phyloP scores from a whole-genome alignment of 352 stramenopile species.

The Porosira glacialis region DNA sequence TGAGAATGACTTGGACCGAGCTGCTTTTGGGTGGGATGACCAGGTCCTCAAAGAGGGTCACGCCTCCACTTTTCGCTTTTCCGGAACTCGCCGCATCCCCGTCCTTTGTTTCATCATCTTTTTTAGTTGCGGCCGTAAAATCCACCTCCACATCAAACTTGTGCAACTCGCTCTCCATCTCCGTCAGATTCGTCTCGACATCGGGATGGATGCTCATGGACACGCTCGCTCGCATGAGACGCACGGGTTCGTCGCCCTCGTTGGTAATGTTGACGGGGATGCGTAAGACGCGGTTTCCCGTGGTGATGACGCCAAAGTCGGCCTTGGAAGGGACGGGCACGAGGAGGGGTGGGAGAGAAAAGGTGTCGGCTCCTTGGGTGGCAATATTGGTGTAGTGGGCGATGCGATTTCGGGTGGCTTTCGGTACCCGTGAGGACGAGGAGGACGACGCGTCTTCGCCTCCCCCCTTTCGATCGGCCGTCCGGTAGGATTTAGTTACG shows the following conservation, averaged over 20 bases:
- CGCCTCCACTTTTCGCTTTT: conserved; percentile 5
- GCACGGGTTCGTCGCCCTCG: conserved; percentile 12
- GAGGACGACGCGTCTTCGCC: neutral
- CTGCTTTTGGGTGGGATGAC: conserved; percentile 21
- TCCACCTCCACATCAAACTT: conserved; percentile 42
- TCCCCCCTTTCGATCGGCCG: neutral
- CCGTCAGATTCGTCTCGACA: conserved; percentile 20
- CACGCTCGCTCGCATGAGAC: conserved; percentile 52
- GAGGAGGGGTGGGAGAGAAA: conserved; percentile 10
- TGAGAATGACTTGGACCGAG: conserved; percentile 30
- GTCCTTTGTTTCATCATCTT: conserved; percentile 7
- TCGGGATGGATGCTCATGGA: conserved; percentile 33
- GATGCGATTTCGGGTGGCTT: too few species aligned
- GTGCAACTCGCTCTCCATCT: conserved; percentile 24
- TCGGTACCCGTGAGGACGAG: too few species aligned
- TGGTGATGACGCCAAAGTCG: conserved; percentile 66
- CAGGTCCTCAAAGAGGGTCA: conserved; percentile 33
- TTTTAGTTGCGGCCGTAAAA: conserved; percentile 16
- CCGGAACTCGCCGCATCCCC: neutral
- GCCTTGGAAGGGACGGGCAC: conserved; percentile 23
- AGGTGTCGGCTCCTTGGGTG: neutral
- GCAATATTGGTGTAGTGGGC: neutral
- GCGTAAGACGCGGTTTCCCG: conserved; percentile 24
- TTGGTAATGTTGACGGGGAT: conserved; percentile 40
- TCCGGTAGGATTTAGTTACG: conserved; percentile 22